A percentile compares a stretch with the other conserved stretches of the same genome.
Conservation (phyloP, 345 rosid genomes). For the Gossypioides kirkii region DNA sequence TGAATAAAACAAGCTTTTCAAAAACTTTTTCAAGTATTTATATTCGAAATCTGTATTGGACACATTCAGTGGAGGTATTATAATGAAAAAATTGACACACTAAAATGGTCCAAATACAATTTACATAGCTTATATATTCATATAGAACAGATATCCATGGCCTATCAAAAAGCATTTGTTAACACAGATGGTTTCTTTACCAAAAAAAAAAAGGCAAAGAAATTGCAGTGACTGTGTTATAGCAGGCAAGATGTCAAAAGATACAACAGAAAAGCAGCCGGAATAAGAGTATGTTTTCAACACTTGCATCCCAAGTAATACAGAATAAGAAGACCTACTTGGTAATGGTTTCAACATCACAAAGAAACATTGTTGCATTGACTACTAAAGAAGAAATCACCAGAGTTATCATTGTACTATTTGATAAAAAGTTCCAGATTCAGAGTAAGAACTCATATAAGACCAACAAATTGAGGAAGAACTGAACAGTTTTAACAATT, state of each 20-base stretch:
- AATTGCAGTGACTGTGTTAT: neutral
- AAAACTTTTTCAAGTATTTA: no score
- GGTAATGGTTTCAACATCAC: neutral
- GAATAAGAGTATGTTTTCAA: neutral
- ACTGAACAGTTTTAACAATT: neutral
- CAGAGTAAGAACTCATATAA: neutral
- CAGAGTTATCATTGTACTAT: neutral
- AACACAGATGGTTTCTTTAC: no score
- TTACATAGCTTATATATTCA: no score
- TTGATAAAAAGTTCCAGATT: neutral
- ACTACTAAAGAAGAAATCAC: neutral
- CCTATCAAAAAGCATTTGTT: no score
- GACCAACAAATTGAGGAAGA: neutral
- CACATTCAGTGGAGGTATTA: no score
- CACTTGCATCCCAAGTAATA: neutral
- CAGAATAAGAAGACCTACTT: neutral
- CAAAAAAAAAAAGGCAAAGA: neutral
- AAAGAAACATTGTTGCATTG: neutral
- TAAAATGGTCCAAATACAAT: no score
- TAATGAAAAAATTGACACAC: no score
- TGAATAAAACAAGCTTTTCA: no score
- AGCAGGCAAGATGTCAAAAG: neutral
- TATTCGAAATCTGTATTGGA: no score
- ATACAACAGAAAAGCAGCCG: neutral
- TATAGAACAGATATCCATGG: no score